phyloP scores from a whole-genome alignment of 2,329 filamentous ascomycete species.

The Fusarium nurragi region DNA sequence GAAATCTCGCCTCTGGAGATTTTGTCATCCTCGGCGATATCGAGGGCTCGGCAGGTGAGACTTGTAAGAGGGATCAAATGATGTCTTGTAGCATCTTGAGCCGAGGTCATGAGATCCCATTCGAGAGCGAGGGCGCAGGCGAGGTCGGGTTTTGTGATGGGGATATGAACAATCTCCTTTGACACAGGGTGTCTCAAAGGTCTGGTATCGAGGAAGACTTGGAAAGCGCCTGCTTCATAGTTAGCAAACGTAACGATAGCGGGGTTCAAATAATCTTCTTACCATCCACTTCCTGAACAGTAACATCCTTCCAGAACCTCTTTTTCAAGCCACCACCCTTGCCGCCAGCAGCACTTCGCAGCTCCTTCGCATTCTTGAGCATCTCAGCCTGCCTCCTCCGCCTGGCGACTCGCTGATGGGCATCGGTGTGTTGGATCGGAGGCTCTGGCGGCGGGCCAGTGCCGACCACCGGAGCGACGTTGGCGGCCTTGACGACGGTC shows the following conservation, averaged over 20 bases:
- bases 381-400: slow-evolving; percentile 65
- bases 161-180: slow-evolving; percentile 76
- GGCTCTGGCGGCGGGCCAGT: slow-evolving; percentile 68
- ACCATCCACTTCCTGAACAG: slow-evolving; percentile 74
- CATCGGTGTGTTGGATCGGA: slow-evolving; percentile 57
- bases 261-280: slow-evolving; percentile 34
- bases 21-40: slow-evolving; percentile 76
- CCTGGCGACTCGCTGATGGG: slow-evolving; percentile 59
- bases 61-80: slow-evolving; percentile 93
- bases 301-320: slow-evolving; percentile 90
- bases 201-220: slow-evolving; percentile 79
- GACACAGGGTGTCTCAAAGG: slow-evolving; percentile 81
- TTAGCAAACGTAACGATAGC: slow-evolving; percentile 13
- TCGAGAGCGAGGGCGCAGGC: slow-evolving; percentile 88
- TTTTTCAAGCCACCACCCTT: slow-evolving; percentile 64
- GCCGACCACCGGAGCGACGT: slow-evolving; percentile 63
- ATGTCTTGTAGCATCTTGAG: slow-evolving; percentile 83
- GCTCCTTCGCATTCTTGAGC: slow-evolving; percentile 61
- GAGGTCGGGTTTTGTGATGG: slow-evolving; percentile 79
- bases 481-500: slow-evolving; percentile 51
- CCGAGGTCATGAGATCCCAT: slow-evolving; percentile 86
- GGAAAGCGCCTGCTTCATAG: slow-evolving; percentile 54
- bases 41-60: slow-evolving; percentile 81
- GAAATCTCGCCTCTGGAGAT: slow-evolving; percentile 43
- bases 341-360: slow-evolving; percentile 51